Evolutionary conservation across 768 basidiomycete species (phyloP).

Genomic region (Russula dissimulans): DNA sequence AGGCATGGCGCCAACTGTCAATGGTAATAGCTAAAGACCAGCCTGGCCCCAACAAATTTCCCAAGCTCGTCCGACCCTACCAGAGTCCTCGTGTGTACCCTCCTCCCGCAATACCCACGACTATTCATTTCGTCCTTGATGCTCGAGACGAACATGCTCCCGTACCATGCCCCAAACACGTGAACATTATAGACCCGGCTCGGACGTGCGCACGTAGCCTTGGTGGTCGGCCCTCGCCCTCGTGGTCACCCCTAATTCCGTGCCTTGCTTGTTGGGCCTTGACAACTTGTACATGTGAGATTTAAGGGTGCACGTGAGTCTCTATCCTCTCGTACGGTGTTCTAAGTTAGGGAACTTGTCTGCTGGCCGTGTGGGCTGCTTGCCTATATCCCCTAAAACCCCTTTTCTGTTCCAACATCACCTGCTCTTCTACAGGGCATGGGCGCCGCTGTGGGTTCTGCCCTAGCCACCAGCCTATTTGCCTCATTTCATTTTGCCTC

Average conservation of each 20-base stretch:
- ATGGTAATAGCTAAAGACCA: no score
- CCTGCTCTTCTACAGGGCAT: no score
- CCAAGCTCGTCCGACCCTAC: background rate
- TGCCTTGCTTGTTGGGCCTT: background rate
- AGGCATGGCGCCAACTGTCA: no score
- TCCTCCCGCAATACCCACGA: background rate
- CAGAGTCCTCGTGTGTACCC: background rate
- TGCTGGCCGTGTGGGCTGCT: no score
- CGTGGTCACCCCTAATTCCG: constrained; percentile 3
- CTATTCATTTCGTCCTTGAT: background rate
- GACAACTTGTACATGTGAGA: background rate
- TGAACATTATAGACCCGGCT: background rate
- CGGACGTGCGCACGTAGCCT: no score
- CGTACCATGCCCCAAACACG: background rate
- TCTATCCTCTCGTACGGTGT: background rate
- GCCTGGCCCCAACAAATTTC: background rate
- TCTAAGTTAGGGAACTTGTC: no score
- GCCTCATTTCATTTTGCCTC: no score
- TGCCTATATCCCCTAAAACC: no score
- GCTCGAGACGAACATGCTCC: background rate
- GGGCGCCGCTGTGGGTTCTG: no score
- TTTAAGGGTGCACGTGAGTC: background rate
- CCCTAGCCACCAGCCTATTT: no score
- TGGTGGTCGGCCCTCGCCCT: background rate
- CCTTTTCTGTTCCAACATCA: no score